Evolutionary conservation across 257 asterid species (phyloP).

Genomic region (Asclepias syriaca): DNA sequence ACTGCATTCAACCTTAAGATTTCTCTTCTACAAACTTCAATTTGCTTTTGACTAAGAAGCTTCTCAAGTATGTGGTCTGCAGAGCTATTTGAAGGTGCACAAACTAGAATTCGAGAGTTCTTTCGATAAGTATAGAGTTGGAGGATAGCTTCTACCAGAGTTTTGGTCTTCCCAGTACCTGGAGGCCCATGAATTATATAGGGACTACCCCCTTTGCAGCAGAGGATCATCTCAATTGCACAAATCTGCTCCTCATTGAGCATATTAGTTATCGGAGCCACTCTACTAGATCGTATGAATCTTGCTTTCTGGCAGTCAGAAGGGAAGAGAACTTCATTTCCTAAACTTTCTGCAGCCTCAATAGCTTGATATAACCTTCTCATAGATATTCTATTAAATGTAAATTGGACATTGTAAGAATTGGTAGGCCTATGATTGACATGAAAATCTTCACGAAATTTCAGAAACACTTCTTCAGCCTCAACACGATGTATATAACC

Average conservation of each 20-base stretch:
- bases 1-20: slow-evolving; percentile 73
- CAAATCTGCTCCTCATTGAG: slow-evolving; percentile 62
- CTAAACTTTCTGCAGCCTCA: slow-evolving; percentile 61
- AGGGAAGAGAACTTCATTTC: slow-evolving; percentile 61
- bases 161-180: slow-evolving; percentile 91
- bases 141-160: slow-evolving; percentile 76
- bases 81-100: slow-evolving; percentile 97
- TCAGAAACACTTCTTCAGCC: slow-evolving; percentile 71
- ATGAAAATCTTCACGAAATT: slow-evolving; percentile 58
- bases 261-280: slow-evolving; percentile 48
- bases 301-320: slow-evolving; percentile 24
- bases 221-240: slow-evolving; percentile 66
- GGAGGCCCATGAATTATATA: slow-evolving; percentile 94
- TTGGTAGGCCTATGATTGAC: slow-evolving; percentile 36
- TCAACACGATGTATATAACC: slow-evolving; percentile 78
- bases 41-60: slow-evolving; percentile 33
- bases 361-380: slow-evolving; percentile 78
- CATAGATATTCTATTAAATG: slow-evolving; percentile 47
- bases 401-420: slow-evolving; percentile 66
- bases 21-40: slow-evolving; percentile 30
- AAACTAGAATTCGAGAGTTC: slow-evolving; percentile 51
- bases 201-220: slow-evolving; percentile 74
- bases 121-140: slow-evolving; percentile 43
- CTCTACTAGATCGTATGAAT: slow-evolving; percentile 21
- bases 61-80: slow-evolving; percentile 82